Evolutionary conservation across 768 basidiomycete species (phyloP).

Genomic region (Boletus bicolor): DNA sequence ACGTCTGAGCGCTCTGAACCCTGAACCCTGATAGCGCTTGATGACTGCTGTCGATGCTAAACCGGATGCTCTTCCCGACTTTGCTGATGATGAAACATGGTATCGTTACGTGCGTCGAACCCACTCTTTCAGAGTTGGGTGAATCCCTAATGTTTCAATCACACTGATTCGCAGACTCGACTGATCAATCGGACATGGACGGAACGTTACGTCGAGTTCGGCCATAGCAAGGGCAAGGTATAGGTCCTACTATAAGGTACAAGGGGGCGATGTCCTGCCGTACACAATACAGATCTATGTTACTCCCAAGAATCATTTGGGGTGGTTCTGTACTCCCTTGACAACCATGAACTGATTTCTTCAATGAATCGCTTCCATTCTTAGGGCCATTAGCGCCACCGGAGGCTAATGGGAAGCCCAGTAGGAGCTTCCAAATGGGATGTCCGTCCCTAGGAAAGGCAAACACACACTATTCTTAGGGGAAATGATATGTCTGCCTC

Average conservation of each 20-base stretch:
- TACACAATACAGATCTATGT: background rate
- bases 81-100: constrained; percentile 33
- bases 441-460: background rate
- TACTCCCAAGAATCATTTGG: background rate
- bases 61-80: constrained; percentile 32
- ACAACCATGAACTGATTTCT: background rate
- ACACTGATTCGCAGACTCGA: constrained; percentile 11
- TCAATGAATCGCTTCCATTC: background rate
- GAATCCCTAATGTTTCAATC: background rate
- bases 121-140: background rate
- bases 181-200: constrained; percentile 23
- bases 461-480: constrained; percentile 13
- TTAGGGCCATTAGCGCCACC: too few relatives aligned
- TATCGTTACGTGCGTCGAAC: constrained; percentile 29
- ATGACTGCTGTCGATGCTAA: constrained; percentile 26
- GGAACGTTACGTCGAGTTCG: constrained; percentile 28
- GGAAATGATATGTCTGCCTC: background rate
- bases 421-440: background rate
- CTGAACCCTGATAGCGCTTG: constrained; percentile 30
- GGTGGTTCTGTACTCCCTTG: background rate
- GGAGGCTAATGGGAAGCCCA: too few relatives aligned
- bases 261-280: background rate
- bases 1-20: background rate
- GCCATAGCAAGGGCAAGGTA: constrained; percentile 5
- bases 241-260: background rate